These are phyloP conservation scores for Vitis hybrid DNA, from an alignment of 177 flowering plant genomes.

Conservation along the genomic window DNA sequence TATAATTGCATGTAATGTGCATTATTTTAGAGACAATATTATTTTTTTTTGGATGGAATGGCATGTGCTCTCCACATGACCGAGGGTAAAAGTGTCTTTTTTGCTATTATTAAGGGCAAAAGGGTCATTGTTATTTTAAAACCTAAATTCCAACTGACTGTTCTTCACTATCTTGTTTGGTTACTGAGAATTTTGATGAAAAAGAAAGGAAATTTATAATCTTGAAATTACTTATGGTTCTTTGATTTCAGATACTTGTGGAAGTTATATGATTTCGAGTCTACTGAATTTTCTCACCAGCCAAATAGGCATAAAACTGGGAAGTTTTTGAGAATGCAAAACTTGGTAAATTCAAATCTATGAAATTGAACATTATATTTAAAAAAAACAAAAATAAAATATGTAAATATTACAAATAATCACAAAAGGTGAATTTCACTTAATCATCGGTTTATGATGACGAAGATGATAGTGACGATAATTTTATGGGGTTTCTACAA, in stretches of 20 bases:
- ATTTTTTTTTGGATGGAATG: too few relatives aligned
- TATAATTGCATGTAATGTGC: too few relatives aligned
- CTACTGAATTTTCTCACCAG: background rate
- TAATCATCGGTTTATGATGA: background rate
- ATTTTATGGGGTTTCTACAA: conserved; percentile 18
- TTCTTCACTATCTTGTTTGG: conserved; percentile 23
- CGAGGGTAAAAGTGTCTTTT: too few relatives aligned
- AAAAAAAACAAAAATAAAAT: background rate
- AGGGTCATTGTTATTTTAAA: too few relatives aligned
- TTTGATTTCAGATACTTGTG: too few relatives aligned
- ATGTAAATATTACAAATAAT: background rate
- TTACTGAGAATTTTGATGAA: background rate
- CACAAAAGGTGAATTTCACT: background rate
- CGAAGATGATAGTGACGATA: background rate
- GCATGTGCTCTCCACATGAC: too few relatives aligned
- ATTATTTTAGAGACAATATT: too few relatives aligned
- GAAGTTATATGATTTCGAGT: background rate
- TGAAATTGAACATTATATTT: background rate
- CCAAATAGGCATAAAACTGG: conserved; percentile 9
- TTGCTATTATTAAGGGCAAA: too few relatives aligned
- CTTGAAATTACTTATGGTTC: too few relatives aligned
- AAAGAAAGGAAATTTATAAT: too few relatives aligned
- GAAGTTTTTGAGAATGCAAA: background rate
- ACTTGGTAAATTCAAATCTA: background rate
- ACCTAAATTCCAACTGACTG: too few relatives aligned